Base-by-base conservation (phyloP, 805 yeast species). In the Hanseniaspora pseudoguilliermondii region DNA sequence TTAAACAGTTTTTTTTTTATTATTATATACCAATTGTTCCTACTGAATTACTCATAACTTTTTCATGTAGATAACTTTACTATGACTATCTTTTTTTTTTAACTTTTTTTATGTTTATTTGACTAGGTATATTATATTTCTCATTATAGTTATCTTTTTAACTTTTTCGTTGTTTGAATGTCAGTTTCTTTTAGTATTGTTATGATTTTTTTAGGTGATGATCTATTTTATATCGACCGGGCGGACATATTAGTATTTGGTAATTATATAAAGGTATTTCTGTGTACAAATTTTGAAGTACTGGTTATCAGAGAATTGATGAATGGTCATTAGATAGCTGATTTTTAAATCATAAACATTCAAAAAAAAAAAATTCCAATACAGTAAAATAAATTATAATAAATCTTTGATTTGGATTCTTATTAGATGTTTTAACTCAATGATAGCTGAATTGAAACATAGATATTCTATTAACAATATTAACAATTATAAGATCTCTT, bases 381-480 rank as follows among this genome's bases (percentile, higher is more conserved):
- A 42, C 36, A 25, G 20, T 9, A 35, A 29, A 46, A 46, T 29
- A 47, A 27, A 36, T 36, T 25, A 32, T 49, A 11, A 13, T 40
- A 25, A 40, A 58, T 3, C 60, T 18, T 10, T 41, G 20, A 10
- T 41, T 40, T 15, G 41, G 40, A 2, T 51, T 41, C 63, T 52
- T 32, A 10, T 73, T 69, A 54, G 84, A 63, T 61, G 82, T 76
- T 0, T 71, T 73, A 18, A 86, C 79, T 0, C 95, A 81, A 16
- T 47, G 35, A 47, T 36, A 35, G 5, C 8, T 27, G 29, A 6
- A 27, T 27, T 27, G 29, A 27, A 8, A 27, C 9, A 27, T 1
- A 27, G 6, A 8, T 6, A 27, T 27, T 5, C 29, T 32, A 10
- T 5, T 32, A 32, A 5, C 15, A 32, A 32, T 13, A 32, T 32